phyloP scores from a whole-genome alignment of 139 green algal species.

The Pseudopediastrum boryanum region DNA sequence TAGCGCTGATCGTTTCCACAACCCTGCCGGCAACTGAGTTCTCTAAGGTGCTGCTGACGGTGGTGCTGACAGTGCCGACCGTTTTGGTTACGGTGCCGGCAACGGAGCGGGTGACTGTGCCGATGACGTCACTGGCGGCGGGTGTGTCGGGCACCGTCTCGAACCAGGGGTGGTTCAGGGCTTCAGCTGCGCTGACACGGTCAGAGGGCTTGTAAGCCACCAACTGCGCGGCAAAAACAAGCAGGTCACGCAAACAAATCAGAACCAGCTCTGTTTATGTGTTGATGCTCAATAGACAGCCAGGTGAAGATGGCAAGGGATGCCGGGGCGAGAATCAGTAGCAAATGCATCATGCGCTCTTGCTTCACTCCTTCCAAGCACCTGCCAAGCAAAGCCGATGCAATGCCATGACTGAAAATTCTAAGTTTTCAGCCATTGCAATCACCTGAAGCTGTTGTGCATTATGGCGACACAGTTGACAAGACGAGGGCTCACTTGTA shows the following conservation, averaged over 20 bases:
- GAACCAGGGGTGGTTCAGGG: constrained; percentile 65
- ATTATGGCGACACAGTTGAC: no score
- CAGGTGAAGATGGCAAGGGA: no score
- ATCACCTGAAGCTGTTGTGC: no score
- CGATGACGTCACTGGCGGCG: constrained; percentile 28
- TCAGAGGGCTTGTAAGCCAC: constrained; percentile 47
- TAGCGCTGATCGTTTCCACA: neutral
- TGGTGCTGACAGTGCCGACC: constrained; percentile 7
- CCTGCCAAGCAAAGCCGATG: no score
- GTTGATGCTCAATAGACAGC: no score
- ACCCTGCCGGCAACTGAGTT: neutral
- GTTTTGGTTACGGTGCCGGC: neutral
- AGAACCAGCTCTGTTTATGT: no score
- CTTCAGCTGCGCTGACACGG: constrained; percentile 49
- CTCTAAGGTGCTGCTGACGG: constrained; percentile 15
- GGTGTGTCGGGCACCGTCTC: constrained; percentile 21
- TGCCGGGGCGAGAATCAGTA: no score
- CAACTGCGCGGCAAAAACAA: constrained; percentile 7
- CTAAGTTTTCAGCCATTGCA: no score
- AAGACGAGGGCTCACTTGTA: no score
- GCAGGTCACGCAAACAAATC: neutral
- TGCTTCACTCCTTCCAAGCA: no score
- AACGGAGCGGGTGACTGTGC: constrained; percentile 24
- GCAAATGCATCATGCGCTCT: no score
- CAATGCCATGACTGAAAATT: no score